phyloP scores from a whole-genome alignment of 2,329 filamentous ascomycete genomes.

The Penicillium frequentans region DNA sequence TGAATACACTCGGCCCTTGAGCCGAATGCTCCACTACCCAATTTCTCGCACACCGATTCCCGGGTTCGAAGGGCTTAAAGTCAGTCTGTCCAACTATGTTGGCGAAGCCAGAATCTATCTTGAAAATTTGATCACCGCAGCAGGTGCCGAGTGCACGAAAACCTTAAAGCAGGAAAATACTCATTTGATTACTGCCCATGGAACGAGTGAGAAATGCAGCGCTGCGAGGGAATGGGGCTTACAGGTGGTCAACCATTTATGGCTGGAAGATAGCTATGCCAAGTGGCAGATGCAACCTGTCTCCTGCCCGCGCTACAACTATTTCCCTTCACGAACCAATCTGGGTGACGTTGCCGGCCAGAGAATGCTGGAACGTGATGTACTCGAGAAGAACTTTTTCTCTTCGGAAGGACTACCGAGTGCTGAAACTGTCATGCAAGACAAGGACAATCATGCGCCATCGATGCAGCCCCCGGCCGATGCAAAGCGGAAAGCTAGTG shows the following conservation, averaged over 20 bases:
- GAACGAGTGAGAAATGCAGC: constrained; percentile 86
- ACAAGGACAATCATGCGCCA: constrained; percentile 35
- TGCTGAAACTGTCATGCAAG: constrained; percentile 34
- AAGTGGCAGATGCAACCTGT: constrained; percentile 75
- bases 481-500: constrained; percentile 20
- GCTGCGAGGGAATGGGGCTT: constrained; percentile 93
- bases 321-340: constrained; percentile 87
- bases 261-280: constrained; percentile 96
- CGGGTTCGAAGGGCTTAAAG: constrained; percentile 72
- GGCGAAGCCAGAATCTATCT: constrained; percentile 91
- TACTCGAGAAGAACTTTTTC: constrained; percentile 70
- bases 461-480: constrained; percentile 23
- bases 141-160: constrained; percentile 88
- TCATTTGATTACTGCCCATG: constrained; percentile 88
- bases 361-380: constrained; percentile 73
- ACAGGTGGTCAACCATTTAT: constrained; percentile 87
- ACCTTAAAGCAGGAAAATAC: constrained; percentile 95
- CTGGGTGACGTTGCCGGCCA: constrained; percentile 90
- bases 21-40: constrained; percentile 86
- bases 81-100: constrained; percentile 94
- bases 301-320: constrained; percentile 73
- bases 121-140: constrained; percentile 82
- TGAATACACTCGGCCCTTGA: constrained; percentile 81
- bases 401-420: constrained; percentile 28
- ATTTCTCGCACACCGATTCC: constrained; percentile 73